Evolutionary conservation across 192 early-diverging fungal genomes (phyloP), one percentile per base, ranked within the genome.

Genomic region (Tieghemiomyces parasiticus): DNA sequence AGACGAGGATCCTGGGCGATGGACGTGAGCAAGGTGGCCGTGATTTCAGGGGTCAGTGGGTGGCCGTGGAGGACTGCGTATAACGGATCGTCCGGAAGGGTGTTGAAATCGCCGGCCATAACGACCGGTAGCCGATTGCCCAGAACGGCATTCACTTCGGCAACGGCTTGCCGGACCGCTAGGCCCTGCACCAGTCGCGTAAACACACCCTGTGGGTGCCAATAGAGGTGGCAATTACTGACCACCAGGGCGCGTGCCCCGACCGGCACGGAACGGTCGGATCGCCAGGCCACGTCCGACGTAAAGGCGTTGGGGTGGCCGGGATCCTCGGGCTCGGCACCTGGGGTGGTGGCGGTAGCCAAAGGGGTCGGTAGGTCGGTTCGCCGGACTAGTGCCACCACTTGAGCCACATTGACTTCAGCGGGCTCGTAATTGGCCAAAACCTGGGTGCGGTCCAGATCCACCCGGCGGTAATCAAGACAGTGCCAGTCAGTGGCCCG

Each of bases 341-440:
- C 3, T 3, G 28, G 20, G 14, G 19, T 8, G 19, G 30, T 35
- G 13, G 54, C 8, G 16, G 30, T 20, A 31, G 28, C 2, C 4
- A 31, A 56, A 26, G n/a, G 13, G 24, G 4, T 33, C 31, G 28
- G 26, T 10, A 16, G 20, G 14, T 35, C 16, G 33, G 54, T 9
- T n/a, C 12, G 29, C 26, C 3, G 10, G 14, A 29, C 20, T 9
- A 56, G 32, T 1, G 24, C 54, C 2, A 24, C 32, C 24, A 56
- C 31, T 35, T 56, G 54, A 16, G 34, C 49, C 13, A 56, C 54
- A 19, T 56, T 56, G 24, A 33, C 54, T 16, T 26, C 20, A 24
- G 54, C 13, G 9, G 33, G 54, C 29, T 14, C 2, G 13, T 28
- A 19, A 12, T 29, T 19, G 9, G 16, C 31, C 26, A 56, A 26